Percentiles rank a stretch among this genome's conserved stretches.
Conservation (phyloP, 73 alveolate species). For the Durusdinium trenchii region DNA sequence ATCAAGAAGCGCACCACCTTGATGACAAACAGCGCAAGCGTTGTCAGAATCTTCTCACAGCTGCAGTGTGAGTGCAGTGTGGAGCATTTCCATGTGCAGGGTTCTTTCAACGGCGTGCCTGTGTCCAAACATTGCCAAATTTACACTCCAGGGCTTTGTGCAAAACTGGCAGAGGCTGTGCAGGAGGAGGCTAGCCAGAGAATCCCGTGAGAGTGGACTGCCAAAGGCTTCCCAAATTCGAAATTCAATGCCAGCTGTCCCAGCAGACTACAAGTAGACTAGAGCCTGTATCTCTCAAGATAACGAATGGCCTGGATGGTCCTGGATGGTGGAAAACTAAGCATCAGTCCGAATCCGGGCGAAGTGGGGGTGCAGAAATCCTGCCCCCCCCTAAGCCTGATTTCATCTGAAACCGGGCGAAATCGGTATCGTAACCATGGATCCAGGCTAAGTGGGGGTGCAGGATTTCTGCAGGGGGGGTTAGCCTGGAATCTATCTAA, state of each 20-base stretch:
- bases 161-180: not conserved
- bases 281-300: no score
- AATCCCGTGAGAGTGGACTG: not conserved
- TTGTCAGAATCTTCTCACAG: not conserved
- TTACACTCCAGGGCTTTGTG: not conserved
- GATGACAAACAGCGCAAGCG: not conserved
- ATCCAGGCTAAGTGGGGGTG: conserved; percentile 35
- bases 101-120: not conserved
- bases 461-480: not conserved
- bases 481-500: no score
- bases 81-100: not conserved
- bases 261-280: not conserved
- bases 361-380: not conserved
- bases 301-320: not conserved
- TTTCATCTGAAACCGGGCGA: conserved; percentile 49
- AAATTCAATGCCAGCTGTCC: not conserved
- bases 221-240: not conserved
- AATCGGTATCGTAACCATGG: not conserved
- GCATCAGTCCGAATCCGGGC: not conserved
- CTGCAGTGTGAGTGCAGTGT: not conserved
- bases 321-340: not conserved
- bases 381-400: not conserved
- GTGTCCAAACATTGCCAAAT: conserved; percentile 1
- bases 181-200: not conserved
- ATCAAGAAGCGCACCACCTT: not conserved